Conservation (phyloP, 2,329 filamentous ascomycete genomes). For the Coniochaeta prunicola region DNA sequence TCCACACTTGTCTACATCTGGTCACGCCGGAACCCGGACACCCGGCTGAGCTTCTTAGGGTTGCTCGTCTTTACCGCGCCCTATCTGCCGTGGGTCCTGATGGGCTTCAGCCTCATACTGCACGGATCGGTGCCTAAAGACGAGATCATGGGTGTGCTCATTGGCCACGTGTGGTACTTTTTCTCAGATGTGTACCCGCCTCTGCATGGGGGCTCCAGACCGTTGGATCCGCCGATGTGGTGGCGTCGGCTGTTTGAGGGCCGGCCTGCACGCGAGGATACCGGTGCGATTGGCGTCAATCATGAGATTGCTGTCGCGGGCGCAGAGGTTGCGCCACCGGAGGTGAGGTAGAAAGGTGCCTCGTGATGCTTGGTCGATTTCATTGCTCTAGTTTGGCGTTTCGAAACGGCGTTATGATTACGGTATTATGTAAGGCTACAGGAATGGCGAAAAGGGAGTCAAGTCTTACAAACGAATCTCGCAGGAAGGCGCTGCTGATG, state of each 20-base stretch:
- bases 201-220: constrained; percentile 74
- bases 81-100: constrained; percentile 91
- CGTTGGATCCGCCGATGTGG: constrained; percentile 82
- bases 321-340: constrained; percentile 26
- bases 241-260: constrained; percentile 81
- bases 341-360: constrained; percentile 18
- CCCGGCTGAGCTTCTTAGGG: constrained; percentile 80
- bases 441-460: neutral
- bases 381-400: neutral
- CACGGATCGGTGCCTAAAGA: constrained; percentile 88
- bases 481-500: too few relatives aligned
- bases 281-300: constrained; percentile 42
- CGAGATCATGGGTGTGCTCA: constrained; percentile 89
- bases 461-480: neutral
- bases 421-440: neutral
- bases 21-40: constrained; percentile 91
- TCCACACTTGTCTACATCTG: constrained; percentile 97
- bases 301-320: constrained; percentile 57
- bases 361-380: neutral
- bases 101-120: constrained; percentile 86
- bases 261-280: constrained; percentile 34
- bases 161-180: constrained; percentile 97
- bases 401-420: neutral
- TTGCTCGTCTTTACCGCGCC: constrained; percentile 87
- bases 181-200: constrained; percentile 95